Conservation (phyloP, 306 rosid genomes). For the Cicer yamashitae region DNA sequence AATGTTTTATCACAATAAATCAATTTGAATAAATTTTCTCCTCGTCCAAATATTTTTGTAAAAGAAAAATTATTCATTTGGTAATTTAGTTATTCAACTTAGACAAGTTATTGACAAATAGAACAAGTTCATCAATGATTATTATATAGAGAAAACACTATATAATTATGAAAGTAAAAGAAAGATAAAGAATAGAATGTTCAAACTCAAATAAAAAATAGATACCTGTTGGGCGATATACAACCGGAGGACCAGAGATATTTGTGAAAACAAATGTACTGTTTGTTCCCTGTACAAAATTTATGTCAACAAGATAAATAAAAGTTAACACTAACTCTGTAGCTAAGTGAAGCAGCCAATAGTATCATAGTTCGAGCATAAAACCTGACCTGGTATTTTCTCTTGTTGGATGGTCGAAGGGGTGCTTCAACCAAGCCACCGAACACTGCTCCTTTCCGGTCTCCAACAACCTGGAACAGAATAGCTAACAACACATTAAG, state of each 20-base stretch:
- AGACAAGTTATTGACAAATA: slow-evolving; percentile 11
- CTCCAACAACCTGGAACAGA: slow-evolving; percentile 83
- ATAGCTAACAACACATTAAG: slow-evolving; percentile 31
- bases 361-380: slow-evolving; percentile 11
- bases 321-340: not conserved
- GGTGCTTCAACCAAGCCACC: slow-evolving; percentile 98
- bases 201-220: slow-evolving; percentile 10
- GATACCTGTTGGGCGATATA: slow-evolving; percentile 89
- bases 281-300: slow-evolving; percentile 81
- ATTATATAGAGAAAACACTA: slow-evolving; percentile 16
- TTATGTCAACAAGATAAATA: slow-evolving; percentile 36
- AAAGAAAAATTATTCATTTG: slow-evolving; percentile 6
- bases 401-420: slow-evolving; percentile 69
- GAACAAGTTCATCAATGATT: slow-evolving; percentile 22
- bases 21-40: slow-evolving; percentile 24
- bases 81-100: slow-evolving; percentile 2
- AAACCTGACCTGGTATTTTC: slow-evolving; percentile 77
- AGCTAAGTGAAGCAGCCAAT: slow-evolving; percentile 31
- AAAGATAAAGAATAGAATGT: slow-evolving; percentile 15
- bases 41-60: slow-evolving; percentile 1
- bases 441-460: slow-evolving; percentile 86
- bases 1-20: slow-evolving; percentile 24
- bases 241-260: slow-evolving; percentile 66
- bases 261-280: slow-evolving; percentile 85
- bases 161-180: not conserved